Evolutionary conservation across 2,329 filamentous ascomycete species (phyloP).

Genomic region (Verticillium dahliae): DNA sequence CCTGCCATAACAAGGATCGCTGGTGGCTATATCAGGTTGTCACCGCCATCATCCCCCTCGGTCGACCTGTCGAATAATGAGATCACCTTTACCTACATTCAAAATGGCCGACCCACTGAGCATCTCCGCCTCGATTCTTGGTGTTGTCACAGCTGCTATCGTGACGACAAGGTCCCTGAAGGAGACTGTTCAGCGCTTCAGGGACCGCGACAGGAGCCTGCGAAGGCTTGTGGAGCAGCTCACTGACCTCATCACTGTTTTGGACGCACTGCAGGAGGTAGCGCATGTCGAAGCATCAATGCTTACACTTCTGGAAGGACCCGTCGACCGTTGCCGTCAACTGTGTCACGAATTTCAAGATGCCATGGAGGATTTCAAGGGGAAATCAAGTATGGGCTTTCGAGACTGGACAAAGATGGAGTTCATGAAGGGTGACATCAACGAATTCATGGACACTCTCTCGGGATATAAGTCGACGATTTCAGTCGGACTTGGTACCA

Average conservation of each 20-base stretch:
- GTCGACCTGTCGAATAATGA: background rate
- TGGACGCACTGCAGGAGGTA: slow-evolving; percentile 19
- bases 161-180: slow-evolving; percentile 24
- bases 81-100: background rate
- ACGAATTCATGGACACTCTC: slow-evolving; percentile 29
- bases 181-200: slow-evolving; percentile 24
- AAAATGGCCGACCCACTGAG: slow-evolving; percentile 22
- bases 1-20: background rate
- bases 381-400: slow-evolving; percentile 24
- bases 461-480: slow-evolving; percentile 32
- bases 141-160: slow-evolving; percentile 24
- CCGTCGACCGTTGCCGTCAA: slow-evolving; percentile 26
- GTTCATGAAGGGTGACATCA: slow-evolving; percentile 31
- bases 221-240: slow-evolving; percentile 24
- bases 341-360: slow-evolving; percentile 28
- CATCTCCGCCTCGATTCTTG: slow-evolving; percentile 22
- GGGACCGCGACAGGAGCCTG: slow-evolving; percentile 25
- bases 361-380: slow-evolving; percentile 25
- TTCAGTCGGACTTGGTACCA: slow-evolving; percentile 24
- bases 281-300: slow-evolving; percentile 16
- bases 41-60: background rate
- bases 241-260: slow-evolving; percentile 22
- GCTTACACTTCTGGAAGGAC: slow-evolving; percentile 24
- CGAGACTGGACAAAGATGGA: slow-evolving; percentile 33
- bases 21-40: background rate